phyloP scores from a whole-genome alignment of 2,329 filamentous ascomycete species.

The Monilinia laxa region DNA sequence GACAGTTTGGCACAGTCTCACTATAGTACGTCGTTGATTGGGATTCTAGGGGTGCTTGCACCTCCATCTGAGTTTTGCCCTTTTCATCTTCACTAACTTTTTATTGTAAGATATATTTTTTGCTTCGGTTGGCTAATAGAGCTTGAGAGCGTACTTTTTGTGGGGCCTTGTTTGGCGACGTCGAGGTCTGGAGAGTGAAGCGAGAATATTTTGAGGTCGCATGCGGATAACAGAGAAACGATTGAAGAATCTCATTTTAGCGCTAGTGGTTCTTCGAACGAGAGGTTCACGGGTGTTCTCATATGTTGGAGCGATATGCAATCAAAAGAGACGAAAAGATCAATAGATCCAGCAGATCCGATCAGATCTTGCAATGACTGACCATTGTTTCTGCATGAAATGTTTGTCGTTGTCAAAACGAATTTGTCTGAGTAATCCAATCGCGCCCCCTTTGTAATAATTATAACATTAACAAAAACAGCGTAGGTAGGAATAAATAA shows the following conservation, averaged over 20 bases:
- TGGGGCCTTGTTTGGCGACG: slow-evolving; percentile 1
- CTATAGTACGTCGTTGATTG: not conserved
- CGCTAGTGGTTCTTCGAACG: not conserved
- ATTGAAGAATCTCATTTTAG: not conserved
- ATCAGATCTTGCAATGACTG: too few relatives aligned
- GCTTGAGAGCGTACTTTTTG: not conserved
- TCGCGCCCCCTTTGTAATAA: too few relatives aligned
- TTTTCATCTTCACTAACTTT: not conserved
- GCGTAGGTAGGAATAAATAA: too few relatives aligned
- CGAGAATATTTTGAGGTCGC: not conserved
- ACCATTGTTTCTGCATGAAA: too few relatives aligned
- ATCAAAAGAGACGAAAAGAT: too few relatives aligned
- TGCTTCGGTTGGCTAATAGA: not conserved
- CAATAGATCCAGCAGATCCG: too few relatives aligned
- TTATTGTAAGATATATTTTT: not conserved
- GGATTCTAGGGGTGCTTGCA: not conserved
- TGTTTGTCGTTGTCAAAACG: too few relatives aligned
- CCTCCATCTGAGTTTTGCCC: not conserved
- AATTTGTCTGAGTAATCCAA: too few relatives aligned
- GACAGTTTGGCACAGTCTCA: not conserved
- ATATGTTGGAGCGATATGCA: too few relatives aligned
- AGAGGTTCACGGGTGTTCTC: not conserved
- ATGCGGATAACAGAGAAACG: not conserved
- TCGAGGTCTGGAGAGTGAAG: not conserved
- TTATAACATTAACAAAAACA: too few relatives aligned